Conservation (phyloP, 2,329 filamentous ascomycete species). For the Aspergillus uvarum region DNA sequence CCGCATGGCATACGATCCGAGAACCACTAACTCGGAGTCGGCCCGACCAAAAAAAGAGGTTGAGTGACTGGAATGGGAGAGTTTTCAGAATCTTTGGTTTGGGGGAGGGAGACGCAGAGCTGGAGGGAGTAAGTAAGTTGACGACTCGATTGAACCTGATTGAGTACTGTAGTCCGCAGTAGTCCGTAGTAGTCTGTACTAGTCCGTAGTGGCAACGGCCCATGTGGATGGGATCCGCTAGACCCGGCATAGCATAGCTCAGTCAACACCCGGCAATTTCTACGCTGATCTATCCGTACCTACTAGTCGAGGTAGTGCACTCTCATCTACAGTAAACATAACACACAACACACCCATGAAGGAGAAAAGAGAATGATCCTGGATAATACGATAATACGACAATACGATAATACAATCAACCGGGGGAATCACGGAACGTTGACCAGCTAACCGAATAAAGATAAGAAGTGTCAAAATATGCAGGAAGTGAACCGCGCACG, state of each 20-base stretch:
- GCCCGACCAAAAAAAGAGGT: too few species aligned
- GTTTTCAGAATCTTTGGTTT: too few species aligned
- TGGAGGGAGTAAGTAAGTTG: too few species aligned
- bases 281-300: background rate
- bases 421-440: background rate
- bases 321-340: background rate
- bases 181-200: too few species aligned
- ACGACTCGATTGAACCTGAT: too few species aligned
- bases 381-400: background rate
- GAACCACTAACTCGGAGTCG: background rate
- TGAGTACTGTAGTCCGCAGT: too few species aligned
- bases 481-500: background rate
- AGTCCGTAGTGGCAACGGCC: background rate
- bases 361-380: background rate
- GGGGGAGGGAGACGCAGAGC: too few species aligned
- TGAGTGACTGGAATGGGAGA: too few species aligned
- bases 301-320: too few species aligned
- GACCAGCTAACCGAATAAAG: background rate
- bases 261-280: too few species aligned
- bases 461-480: background rate
- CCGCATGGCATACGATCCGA: background rate
- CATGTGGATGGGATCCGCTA: background rate
- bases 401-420: background rate
- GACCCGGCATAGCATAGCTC: background rate
- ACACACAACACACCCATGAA: background rate